These are phyloP conservation scores for Inga oerstediana DNA, from an alignment of 306 rosid genomes.

Conservation along the genomic window DNA sequence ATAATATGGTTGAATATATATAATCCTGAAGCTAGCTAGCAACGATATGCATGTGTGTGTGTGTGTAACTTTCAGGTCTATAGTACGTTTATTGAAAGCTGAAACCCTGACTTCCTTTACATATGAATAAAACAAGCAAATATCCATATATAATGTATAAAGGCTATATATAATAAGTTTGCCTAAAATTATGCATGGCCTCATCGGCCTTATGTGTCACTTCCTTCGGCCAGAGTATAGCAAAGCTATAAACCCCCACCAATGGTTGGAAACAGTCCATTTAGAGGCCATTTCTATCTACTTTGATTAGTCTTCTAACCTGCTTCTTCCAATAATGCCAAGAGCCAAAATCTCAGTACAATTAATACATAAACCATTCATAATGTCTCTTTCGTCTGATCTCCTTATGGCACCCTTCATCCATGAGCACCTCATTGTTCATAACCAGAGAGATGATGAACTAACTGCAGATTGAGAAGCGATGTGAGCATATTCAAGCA, in stretches of 20 bases:
- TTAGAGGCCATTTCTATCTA: slow-evolving; percentile 39
- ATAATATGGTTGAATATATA: background rate
- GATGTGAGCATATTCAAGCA: slow-evolving; percentile 31
- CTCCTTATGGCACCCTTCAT: background rate
- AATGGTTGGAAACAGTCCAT: slow-evolving; percentile 29
- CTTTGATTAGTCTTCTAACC: slow-evolving; percentile 34
- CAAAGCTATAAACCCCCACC: slow-evolving; percentile 27
- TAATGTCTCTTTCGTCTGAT: slow-evolving; percentile 23
- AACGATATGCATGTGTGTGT: background rate
- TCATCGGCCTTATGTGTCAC: slow-evolving; percentile 38
- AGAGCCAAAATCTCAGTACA: slow-evolving; percentile 46
- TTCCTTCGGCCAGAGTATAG: slow-evolving; percentile 25
- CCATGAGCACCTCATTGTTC: background rate
- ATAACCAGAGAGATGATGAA: background rate
- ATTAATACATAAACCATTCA: slow-evolving; percentile 24
- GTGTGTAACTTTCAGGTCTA: background rate
- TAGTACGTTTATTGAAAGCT: background rate
- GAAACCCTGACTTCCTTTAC: slow-evolving; percentile 43
- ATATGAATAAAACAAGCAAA: slow-evolving; percentile 44
- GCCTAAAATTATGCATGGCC: slow-evolving; percentile 53
- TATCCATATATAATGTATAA: slow-evolving; percentile 42
- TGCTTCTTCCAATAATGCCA: slow-evolving; percentile 33
- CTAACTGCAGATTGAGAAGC: slow-evolving; percentile 9
- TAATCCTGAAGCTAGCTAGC: slow-evolving; percentile 41
- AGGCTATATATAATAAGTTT: slow-evolving; percentile 40